Conservation (phyloP, 768 basidiomycete species). For the Cantharellus anzutake region DNA sequence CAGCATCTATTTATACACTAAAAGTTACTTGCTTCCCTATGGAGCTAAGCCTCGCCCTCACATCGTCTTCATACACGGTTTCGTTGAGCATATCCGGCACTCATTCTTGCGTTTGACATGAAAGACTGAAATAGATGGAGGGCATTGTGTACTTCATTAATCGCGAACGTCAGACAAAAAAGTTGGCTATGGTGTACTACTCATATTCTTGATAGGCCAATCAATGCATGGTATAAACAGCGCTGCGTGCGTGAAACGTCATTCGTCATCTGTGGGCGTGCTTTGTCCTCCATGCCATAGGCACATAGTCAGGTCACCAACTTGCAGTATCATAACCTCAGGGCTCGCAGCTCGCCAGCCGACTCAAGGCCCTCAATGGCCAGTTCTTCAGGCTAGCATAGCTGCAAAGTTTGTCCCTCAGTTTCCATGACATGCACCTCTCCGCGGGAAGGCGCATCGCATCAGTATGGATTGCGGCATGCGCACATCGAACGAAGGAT, state of each 20-base stretch:
- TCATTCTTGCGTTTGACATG: conserved; percentile 13
- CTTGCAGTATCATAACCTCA: conserved; percentile 38
- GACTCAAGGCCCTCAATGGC: conserved; percentile 25
- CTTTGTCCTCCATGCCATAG: conserved; percentile 18
- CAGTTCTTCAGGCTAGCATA: neutral
- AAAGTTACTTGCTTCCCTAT: conserved; percentile 4
- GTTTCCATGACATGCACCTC: neutral
- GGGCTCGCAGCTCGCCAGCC: conserved; percentile 50
- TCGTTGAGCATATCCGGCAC: conserved; percentile 20
- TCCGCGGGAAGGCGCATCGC: neutral
- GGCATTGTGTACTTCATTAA: conserved; percentile 47
- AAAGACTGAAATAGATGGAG: conserved; percentile 43
- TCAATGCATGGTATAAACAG: conserved; percentile 11
- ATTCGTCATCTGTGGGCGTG: neutral
- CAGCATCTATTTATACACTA: conserved; percentile 7
- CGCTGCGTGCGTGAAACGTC: neutral
- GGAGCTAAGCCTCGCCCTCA: conserved; percentile 26
- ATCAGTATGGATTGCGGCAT: neutral
- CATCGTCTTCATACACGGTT: conserved; percentile 60
- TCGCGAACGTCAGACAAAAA: conserved; percentile 22
- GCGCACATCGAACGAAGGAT: too few species aligned
- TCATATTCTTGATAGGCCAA: conserved; percentile 44
- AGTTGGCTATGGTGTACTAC: conserved; percentile 18
- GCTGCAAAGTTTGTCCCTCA: conserved; percentile 3
- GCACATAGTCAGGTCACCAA: conserved; percentile 44